phyloP scores from a whole-genome alignment of 805 yeast species.

The Cyberlindnera xylosilytica region DNA sequence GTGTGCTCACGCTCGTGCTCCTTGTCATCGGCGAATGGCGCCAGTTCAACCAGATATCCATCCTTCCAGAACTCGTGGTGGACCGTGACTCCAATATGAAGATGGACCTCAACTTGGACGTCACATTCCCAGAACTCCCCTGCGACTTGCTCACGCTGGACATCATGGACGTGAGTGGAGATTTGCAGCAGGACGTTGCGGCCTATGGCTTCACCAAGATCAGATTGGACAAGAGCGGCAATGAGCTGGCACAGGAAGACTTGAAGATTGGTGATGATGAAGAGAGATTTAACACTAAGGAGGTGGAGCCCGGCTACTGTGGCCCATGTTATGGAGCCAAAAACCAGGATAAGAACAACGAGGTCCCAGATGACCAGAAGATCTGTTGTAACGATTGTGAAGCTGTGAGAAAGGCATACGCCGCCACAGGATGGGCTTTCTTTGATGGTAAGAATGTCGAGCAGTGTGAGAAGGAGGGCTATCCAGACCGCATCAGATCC shows the following conservation, averaged over 20 bases:
- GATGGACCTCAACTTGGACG: slow-evolving; percentile 75
- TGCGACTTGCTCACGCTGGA: slow-evolving; percentile 82
- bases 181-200: slow-evolving; percentile 68
- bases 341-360: slow-evolving; percentile 50
- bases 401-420: slow-evolving; percentile 77
- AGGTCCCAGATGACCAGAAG: slow-evolving; percentile 36
- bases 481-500: slow-evolving; percentile 57
- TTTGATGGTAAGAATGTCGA: slow-evolving; percentile 82
- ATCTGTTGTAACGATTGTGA: slow-evolving; percentile 85
- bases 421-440: slow-evolving; percentile 79
- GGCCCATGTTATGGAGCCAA: slow-evolving; percentile 90
- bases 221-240: slow-evolving; percentile 56
- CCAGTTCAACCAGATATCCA: slow-evolving; percentile 65
- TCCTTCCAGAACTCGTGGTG: slow-evolving; percentile 82
- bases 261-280: slow-evolving; percentile 41
- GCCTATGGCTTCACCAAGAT: slow-evolving; percentile 69
- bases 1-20: slow-evolving; percentile 57
- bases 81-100: slow-evolving; percentile 77
- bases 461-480: slow-evolving; percentile 90
- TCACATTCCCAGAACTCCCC: slow-evolving; percentile 81
- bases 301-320: slow-evolving; percentile 51
- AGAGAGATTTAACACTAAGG: slow-evolving; percentile 14
- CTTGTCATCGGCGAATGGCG: slow-evolving; percentile 72
- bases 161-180: slow-evolving; percentile 87
- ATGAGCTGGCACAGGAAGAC: slow-evolving; percentile 38